A percentile compares a stretch with the other conserved stretches of the same genome.
Conservation (phyloP, 2,329 filamentous ascomycete species). For the Cladosporium sp. region DNA sequence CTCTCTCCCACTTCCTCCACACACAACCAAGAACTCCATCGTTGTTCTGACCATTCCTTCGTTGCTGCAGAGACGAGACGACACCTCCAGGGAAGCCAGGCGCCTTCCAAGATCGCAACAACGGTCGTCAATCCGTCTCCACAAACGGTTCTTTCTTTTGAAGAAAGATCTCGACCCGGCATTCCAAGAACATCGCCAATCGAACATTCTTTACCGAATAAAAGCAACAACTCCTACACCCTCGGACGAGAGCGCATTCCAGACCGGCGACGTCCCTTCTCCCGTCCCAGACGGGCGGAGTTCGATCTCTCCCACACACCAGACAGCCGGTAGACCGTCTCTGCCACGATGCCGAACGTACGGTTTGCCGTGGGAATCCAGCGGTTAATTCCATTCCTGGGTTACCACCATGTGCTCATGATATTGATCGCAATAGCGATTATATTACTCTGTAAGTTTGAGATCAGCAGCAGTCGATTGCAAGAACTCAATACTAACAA, state of each 20-base stretch:
- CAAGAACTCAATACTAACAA: not conserved
- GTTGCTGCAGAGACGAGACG: conserved; percentile 9
- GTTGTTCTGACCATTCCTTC: not conserved
- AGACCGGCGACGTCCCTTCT: conserved; percentile 1
- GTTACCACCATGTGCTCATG: conserved; percentile 89
- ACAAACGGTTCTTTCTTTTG: conserved; percentile 8
- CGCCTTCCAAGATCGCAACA: not conserved
- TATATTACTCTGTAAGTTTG: conserved; percentile 79
- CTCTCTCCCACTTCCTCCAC: conserved; percentile 11
- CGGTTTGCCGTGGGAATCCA: conserved; percentile 50
- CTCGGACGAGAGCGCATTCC: conserved; percentile 8
- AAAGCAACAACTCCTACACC: conserved; percentile 3
- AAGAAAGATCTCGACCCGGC: not conserved
- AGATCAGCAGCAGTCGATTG: not conserved
- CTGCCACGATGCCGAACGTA: conserved; percentile 45
- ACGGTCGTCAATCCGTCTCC: conserved; percentile 4
- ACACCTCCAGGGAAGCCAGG: not conserved
- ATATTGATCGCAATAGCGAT: conserved; percentile 90
- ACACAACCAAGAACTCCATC: not conserved
- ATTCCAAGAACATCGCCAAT: conserved; percentile 6
- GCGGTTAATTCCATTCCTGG: conserved; percentile 58
- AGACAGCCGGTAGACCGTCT: conserved; percentile 33
- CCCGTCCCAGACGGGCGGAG: conserved; percentile 15
- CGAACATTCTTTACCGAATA: conserved; percentile 8
- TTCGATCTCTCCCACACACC: conserved; percentile 13